Conservation (phyloP, 208 protist species). For the Herpetomonas tarakana region DNA sequence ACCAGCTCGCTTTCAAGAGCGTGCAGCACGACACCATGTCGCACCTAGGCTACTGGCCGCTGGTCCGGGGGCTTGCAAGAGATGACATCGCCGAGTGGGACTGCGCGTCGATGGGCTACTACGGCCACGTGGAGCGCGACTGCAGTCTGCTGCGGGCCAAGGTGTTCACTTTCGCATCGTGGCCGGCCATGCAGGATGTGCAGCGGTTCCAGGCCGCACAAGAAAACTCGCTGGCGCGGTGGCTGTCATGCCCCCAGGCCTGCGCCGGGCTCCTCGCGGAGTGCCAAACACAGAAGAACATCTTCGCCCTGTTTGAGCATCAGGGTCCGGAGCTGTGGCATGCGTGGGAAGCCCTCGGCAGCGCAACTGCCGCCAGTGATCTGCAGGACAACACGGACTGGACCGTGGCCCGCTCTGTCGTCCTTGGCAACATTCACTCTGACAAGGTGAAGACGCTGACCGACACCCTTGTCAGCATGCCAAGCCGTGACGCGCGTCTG, state of each 20-base stretch:
- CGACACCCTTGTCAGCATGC: conserved; percentile 46
- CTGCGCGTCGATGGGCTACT: conserved; percentile 44
- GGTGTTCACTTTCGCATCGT: conserved; percentile 77
- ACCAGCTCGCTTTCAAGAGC: conserved; percentile 80
- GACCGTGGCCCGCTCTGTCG: conserved; percentile 48
- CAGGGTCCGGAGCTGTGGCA: conserved; percentile 24
- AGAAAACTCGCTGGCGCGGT: conserved; percentile 52
- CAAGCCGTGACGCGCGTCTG: conserved; percentile 29
- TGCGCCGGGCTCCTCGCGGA: conserved; percentile 34
- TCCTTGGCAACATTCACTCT: conserved; percentile 76
- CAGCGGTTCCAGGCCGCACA: conserved; percentile 62
- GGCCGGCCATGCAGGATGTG: conserved; percentile 80
- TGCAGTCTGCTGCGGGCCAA: conserved; percentile 77
- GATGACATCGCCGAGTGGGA: conserved; percentile 62
- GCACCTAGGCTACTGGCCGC: conserved; percentile 81
- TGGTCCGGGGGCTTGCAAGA: conserved; percentile 52
- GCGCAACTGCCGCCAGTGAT: conserved; percentile 1
- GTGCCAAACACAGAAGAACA: conserved; percentile 81
- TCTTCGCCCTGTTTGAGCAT: conserved; percentile 46
- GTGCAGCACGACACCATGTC: conserved; percentile 89
- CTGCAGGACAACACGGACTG: conserved; percentile 84
- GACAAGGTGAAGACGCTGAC: conserved; percentile 47
- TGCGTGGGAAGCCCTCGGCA: conserved; percentile 19
- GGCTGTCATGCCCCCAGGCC: conserved; percentile 39
- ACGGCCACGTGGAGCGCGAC: conserved; percentile 47